Conservation (phyloP, 495 filamentous ascomycete species). For the Halenospora varia region DNA sequence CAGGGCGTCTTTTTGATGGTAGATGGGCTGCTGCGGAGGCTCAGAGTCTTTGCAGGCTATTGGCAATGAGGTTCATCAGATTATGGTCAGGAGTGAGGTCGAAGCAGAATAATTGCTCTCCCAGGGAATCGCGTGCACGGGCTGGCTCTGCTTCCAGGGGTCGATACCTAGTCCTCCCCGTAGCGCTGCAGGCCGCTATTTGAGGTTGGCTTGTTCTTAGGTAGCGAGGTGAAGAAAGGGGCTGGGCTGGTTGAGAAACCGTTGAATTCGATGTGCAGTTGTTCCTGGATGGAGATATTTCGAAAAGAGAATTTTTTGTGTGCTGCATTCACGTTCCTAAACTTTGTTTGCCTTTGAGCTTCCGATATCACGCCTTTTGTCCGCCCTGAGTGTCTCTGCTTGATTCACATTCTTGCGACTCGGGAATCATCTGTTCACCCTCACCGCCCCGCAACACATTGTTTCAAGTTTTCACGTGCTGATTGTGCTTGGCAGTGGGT, state of each 20-base stretch:
- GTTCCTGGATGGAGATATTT: no score
- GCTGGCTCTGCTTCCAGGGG: no score
- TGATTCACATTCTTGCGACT: neutral
- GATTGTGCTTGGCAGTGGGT: neutral
- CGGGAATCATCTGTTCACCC: neutral
- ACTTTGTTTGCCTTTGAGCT: no score
- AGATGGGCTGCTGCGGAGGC: neutral
- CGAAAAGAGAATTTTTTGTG: no score
- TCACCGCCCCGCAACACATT: neutral
- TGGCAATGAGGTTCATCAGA: constrained; percentile 3
- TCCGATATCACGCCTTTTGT: no score
- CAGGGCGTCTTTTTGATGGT: neutral
- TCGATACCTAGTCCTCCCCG: no score
- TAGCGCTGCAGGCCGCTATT: neutral
- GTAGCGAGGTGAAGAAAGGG: neutral
- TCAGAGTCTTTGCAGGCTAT: constrained; percentile 3
- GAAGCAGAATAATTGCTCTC: neutral
- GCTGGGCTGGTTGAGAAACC: neutral
- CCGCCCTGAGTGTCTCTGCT: neutral
- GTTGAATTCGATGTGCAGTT: neutral
- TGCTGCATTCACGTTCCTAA: no score
- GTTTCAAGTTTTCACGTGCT: neutral
- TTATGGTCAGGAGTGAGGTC: neutral
- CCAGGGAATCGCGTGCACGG: neutral
- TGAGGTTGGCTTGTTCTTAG: neutral